These are phyloP conservation scores for Xerocomellus intermedius DNA, from an alignment of 768 basidiomycete species.

Conservation along the genomic window DNA sequence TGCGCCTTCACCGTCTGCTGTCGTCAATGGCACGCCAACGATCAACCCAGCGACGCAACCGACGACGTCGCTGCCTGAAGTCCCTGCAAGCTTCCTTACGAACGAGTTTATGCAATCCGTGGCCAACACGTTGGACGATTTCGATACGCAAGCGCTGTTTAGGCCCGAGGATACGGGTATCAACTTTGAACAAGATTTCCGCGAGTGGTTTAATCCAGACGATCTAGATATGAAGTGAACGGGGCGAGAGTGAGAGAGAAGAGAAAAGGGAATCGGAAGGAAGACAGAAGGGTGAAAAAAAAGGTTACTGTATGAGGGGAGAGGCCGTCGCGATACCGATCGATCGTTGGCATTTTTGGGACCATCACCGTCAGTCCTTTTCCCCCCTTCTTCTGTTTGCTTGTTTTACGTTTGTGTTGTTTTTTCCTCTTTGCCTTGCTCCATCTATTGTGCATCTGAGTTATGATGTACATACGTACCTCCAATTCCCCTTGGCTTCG, in stretches of 20 bases:
- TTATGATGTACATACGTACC: slow-evolving; percentile 19
- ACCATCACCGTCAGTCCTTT: slow-evolving; percentile 11
- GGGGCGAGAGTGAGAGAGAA: background rate
- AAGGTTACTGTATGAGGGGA: slow-evolving; percentile 1
- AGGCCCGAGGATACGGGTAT: slow-evolving; percentile 44
- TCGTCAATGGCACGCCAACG: slow-evolving; percentile 32
- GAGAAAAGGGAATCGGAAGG: background rate
- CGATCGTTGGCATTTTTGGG: slow-evolving; percentile 7
- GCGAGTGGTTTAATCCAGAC: slow-evolving; percentile 71
- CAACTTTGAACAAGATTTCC: slow-evolving; percentile 73
- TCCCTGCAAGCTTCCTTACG: slow-evolving; percentile 22
- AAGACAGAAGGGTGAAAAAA: background rate
- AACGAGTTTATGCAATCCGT: slow-evolving; percentile 48
- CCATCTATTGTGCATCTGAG: slow-evolving; percentile 13
- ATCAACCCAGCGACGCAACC: slow-evolving; percentile 27
- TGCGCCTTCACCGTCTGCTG: slow-evolving; percentile 38
- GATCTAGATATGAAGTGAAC: slow-evolving; percentile 32
- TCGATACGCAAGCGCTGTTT: slow-evolving; percentile 39
- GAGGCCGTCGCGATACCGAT: slow-evolving; percentile 2
- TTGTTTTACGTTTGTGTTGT: background rate
- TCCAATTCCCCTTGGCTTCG: background rate
- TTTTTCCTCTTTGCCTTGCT: slow-evolving; percentile 4
- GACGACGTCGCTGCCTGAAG: slow-evolving; percentile 26
- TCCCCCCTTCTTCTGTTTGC: background rate
- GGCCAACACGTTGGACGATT: slow-evolving; percentile 39